phyloP scores from a whole-genome alignment of 192 early-diverging fungal genomes.

The Pecoramyces ruminantium region DNA sequence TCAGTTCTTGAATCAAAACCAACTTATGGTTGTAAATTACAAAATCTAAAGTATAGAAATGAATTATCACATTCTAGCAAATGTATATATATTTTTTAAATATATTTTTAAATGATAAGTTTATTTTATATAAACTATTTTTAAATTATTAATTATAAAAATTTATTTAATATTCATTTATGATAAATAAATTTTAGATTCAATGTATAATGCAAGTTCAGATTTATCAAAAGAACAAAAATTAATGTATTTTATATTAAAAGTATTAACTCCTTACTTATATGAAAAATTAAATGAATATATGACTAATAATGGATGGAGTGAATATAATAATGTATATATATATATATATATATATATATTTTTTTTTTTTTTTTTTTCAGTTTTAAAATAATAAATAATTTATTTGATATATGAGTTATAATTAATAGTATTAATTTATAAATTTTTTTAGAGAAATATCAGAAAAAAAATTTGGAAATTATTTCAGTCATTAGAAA shows the following conservation, averaged over 20 bases:
- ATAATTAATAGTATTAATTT: too few species aligned
- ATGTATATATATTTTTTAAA: conserved; percentile 22
- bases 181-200: conserved; percentile 2
- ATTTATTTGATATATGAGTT: too few species aligned
- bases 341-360: too few species aligned
- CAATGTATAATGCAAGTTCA: background rate
- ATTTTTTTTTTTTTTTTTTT: too few species aligned
- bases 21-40: conserved; percentile 64
- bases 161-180: conserved; percentile 40
- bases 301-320: background rate
- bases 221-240: background rate
- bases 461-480: background rate
- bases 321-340: background rate
- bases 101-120: too few species aligned
- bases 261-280: background rate
- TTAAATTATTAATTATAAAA: too few species aligned
- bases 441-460: background rate
- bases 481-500: conserved; percentile 21
- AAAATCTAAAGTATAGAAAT: conserved; percentile 69
- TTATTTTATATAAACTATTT: too few species aligned
- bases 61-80: conserved; percentile 33
- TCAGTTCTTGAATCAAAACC: conserved; percentile 57
- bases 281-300: background rate
- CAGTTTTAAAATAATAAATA: too few species aligned
- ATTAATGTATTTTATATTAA: background rate